Conservation (phyloP, 441 rosid genomes). For the Omphalea diandra region DNA sequence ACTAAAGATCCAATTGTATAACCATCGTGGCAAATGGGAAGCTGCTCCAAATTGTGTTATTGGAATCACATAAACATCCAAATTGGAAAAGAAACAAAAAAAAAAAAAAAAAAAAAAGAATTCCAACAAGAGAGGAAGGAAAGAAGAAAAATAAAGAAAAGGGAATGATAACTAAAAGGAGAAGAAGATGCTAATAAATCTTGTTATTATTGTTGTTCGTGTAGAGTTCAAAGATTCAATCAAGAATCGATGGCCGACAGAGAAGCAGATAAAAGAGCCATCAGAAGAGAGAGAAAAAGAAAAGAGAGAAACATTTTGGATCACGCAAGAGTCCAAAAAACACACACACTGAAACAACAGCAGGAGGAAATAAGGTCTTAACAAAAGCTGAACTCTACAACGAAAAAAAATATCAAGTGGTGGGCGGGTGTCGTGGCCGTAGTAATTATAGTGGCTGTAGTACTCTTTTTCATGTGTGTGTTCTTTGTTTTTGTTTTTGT, state of each 20-base stretch:
- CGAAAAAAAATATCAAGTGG: conserved; percentile 8
- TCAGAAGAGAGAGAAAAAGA: conserved; percentile 21
- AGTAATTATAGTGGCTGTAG: conserved; percentile 14
- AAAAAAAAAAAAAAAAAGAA: not conserved
- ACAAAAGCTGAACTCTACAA: not conserved
- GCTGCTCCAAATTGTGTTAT: not conserved
- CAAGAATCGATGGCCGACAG: conserved; percentile 50
- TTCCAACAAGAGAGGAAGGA: too few relatives aligned
- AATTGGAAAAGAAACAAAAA: not conserved
- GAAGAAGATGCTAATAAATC: conserved; percentile 2
- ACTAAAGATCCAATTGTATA: not conserved
- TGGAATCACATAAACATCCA: not conserved
- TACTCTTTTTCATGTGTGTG: conserved; percentile 1
- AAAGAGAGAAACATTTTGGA: conserved; percentile 32
- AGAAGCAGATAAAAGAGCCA: conserved; percentile 43
- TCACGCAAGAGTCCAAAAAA: conserved; percentile 57
- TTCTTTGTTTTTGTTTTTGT: not conserved
- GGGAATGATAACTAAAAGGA: too few relatives aligned
- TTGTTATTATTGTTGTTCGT: too few relatives aligned
- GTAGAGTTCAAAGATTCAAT: conserved; percentile 38
- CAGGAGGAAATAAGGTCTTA: conserved; percentile 12
- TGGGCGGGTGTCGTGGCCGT: conserved; percentile 6
- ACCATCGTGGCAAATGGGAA: conserved; percentile 1
- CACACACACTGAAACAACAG: conserved; percentile 30
- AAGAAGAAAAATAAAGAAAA: too few relatives aligned